Base-by-base conservation (phyloP, 2,329 filamentous ascomycete genomes). In the Sclerotinia sclerotiorum region DNA sequence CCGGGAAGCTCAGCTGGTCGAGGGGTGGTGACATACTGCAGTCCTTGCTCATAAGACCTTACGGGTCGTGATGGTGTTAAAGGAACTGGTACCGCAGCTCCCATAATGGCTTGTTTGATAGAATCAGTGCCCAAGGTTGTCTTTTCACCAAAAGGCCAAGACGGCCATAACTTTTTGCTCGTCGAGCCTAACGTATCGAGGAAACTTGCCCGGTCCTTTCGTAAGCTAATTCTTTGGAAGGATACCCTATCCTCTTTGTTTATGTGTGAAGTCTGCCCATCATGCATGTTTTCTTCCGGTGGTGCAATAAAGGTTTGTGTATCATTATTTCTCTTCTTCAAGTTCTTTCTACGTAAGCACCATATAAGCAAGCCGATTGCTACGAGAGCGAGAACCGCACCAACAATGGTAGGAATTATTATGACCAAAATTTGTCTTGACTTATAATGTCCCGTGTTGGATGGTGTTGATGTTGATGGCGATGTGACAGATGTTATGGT, bases 111-210 rank as follows among this genome's bases (percentile, higher is more conserved):
- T 29, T 48, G 19, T 27, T 61, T 61, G 42, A 61, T 61, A 48
- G 57, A 13, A n/a, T 13, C 27, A 27, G 57, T 61, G 3, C 57
- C 57, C 42, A 61, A 46, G 5, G 27, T 29, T 11, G 29, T 44
- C 27, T 48, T 61, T 11, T 61, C 57, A 8, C 57, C 57, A 27
- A 61, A 61, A 32, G 57, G 57, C 57, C 57, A 61, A 32, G 57
- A 61, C 7, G 57, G 57, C 57, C 57, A 61, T 8, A 61, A 32
- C 7, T 48, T 61, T 17, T 61, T 61, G 5, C 48, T 27, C 2
- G 27, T 48, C 1, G 48, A 32, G 5, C 57, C 42, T 3, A 61
- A 13, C 1, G 27, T 48, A 3, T 61, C 42, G 4, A 61, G 5
- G 27, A 61, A 21, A 11, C 57, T 61, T 17, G 21, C 2, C 11